A percentile compares a stretch with the other conserved stretches of the same genome.
Conservation (phyloP, 2,329 filamentous ascomycete species). For the Neofusicoccum parvum region DNA sequence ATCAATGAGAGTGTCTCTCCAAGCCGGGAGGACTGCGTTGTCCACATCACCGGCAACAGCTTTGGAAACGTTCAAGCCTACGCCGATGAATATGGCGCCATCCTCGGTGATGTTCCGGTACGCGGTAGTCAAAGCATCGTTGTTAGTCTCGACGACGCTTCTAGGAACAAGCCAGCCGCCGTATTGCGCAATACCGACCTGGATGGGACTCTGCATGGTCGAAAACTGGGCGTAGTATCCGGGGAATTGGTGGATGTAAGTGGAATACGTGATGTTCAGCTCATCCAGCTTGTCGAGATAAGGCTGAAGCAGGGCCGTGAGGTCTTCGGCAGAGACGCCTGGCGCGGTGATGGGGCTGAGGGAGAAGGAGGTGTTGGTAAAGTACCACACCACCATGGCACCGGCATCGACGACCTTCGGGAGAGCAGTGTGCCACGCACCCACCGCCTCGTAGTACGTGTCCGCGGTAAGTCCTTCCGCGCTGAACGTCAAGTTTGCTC, state of each 20-base stretch:
- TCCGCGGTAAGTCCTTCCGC: background rate
- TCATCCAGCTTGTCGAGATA: constrained; percentile 29
- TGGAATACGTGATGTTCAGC: background rate
- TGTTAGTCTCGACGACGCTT: constrained; percentile 8
- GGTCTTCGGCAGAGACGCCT: background rate
- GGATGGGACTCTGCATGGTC: constrained; percentile 22
- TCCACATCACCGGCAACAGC: constrained; percentile 14
- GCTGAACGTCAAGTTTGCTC: constrained; percentile 28
- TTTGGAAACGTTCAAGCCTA: constrained; percentile 25
- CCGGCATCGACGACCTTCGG: background rate
- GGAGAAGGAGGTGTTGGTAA: constrained; percentile 23
- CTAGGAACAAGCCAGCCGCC: constrained; percentile 26
- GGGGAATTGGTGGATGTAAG: background rate
- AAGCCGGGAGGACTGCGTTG: constrained; percentile 2
- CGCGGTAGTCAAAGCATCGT: constrained; percentile 27
- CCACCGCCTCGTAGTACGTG: background rate
- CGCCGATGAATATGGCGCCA: constrained; percentile 16
- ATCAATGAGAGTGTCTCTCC: background rate
- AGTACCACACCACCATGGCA: constrained; percentile 30
- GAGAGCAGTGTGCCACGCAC: background rate
- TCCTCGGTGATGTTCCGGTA: constrained; percentile 4
- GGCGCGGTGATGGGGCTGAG: constrained; percentile 10
- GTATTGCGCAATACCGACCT: constrained; percentile 32
- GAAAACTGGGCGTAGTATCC: constrained; percentile 1
- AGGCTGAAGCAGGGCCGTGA: constrained; percentile 24